Conservation (phyloP, 2,329 filamentous ascomycete species). For the Penicillium decumbens region DNA sequence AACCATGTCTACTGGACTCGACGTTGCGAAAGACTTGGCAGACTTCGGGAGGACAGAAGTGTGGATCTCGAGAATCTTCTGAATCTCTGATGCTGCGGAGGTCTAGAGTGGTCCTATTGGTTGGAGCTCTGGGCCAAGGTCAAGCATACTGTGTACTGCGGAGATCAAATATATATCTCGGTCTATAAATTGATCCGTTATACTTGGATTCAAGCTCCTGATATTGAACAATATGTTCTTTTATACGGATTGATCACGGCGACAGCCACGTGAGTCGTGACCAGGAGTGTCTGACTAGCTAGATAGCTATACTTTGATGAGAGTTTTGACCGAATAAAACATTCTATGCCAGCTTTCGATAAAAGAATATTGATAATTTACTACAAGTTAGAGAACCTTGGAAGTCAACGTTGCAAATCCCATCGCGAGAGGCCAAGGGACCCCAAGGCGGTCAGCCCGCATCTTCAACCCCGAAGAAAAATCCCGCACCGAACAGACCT, state of each 20-base stretch:
- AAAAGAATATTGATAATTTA: no score
- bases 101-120: slow-evolving; percentile 8
- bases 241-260: no score
- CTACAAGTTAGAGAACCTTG: neutral
- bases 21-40: neutral
- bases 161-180: neutral
- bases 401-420: neutral
- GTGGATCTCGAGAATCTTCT: slow-evolving; percentile 11
- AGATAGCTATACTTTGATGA: no score
- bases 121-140: neutral
- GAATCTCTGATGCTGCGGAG: slow-evolving; percentile 15
- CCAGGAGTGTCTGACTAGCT: no score
- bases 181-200: neutral
- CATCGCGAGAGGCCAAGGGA: neutral
- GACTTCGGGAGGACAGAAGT: neutral
- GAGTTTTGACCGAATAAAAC: no score
- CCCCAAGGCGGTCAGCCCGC: slow-evolving; percentile 14
- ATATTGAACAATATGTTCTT: no score
- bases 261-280: no score
- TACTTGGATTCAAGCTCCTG: neutral
- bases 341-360: no score
- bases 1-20: slow-evolving; percentile 8
- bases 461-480: slow-evolving; percentile 18
- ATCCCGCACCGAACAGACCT: slow-evolving; percentile 15
- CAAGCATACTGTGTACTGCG: neutral